Conservation (phyloP, 164 flowering plant genomes). For the Magnolia officinalis region DNA sequence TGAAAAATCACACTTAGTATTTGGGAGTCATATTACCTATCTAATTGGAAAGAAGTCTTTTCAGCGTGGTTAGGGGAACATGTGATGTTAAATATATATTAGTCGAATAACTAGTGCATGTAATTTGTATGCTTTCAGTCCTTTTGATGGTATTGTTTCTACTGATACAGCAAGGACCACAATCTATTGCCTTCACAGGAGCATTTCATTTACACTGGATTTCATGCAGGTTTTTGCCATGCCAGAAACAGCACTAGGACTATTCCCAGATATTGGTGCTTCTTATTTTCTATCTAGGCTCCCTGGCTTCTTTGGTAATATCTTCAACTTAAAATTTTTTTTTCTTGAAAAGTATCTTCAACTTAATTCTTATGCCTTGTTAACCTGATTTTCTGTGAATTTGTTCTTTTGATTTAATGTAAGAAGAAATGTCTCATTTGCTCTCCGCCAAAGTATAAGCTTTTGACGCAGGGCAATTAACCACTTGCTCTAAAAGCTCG, state of each 20-base stretch:
- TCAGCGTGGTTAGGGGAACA: too few species aligned
- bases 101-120: too few species aligned
- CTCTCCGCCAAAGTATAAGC: not conserved
- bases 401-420: not conserved
- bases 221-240: slow-evolving; percentile 80
- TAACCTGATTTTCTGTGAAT: not conserved
- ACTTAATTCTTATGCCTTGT: not conserved
- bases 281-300: slow-evolving; percentile 83
- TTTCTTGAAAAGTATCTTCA: too few species aligned
- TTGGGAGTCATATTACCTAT: too few species aligned
- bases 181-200: not conserved
- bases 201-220: not conserved
- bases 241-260: slow-evolving; percentile 96
- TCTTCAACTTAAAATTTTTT: not conserved
- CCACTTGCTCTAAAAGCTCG: too few species aligned
- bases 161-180: not conserved
- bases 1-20: too few species aligned
- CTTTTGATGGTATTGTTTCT: not conserved
- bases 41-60: too few species aligned
- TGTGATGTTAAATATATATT: too few species aligned
- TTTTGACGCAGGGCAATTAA: too few species aligned
- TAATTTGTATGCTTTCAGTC: not conserved
- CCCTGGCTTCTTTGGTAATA: slow-evolving; percentile 80
- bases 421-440: not conserved
- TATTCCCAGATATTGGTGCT: slow-evolving; percentile 93